Percentiles rank a stretch among this genome's conserved stretches.
Conservation (phyloP, 495 filamentous ascomycete genomes). For the Hypoxylon intermedium region DNA sequence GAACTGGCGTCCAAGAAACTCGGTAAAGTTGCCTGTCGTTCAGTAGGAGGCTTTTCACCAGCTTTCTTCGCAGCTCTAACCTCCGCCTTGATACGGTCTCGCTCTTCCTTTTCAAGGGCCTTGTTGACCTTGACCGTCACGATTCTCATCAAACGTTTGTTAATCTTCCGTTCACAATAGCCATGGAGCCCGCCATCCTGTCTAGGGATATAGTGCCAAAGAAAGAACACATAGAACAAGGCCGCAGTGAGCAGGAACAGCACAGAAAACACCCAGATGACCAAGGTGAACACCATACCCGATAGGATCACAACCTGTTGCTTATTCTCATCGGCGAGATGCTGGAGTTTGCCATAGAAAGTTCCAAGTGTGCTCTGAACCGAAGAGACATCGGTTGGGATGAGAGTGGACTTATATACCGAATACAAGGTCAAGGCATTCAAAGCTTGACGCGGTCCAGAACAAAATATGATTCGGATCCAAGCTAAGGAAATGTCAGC, state of each 20-base stretch:
- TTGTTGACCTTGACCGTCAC: constrained; percentile 83
- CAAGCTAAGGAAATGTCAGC: constrained; percentile 63
- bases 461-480: constrained; percentile 85
- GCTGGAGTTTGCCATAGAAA: constrained; percentile 78
- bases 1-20: constrained; percentile 59
- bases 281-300: constrained; percentile 88
- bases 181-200: constrained; percentile 77
- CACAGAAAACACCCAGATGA: constrained; percentile 86
- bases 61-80: constrained; percentile 62
- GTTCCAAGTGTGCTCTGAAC: constrained; percentile 63
- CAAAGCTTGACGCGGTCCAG: constrained; percentile 87
- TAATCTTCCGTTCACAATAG: constrained; percentile 91
- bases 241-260: constrained; percentile 74
- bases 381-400: constrained; percentile 54
- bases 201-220: constrained; percentile 86
- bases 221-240: constrained; percentile 81
- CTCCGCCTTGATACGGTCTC: constrained; percentile 62
- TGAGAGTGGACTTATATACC: constrained; percentile 69
- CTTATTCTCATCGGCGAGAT: constrained; percentile 71
- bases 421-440: constrained; percentile 89
- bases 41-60: constrained; percentile 58
- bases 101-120: constrained; percentile 77
- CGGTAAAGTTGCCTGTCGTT: constrained; percentile 72
- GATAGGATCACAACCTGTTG: constrained; percentile 80
- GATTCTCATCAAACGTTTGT: constrained; percentile 78